Evolutionary conservation across 768 basidiomycete species (phyloP), one percentile per base, ranked within the genome.

Genomic region (Jaapia argillacea): DNA sequence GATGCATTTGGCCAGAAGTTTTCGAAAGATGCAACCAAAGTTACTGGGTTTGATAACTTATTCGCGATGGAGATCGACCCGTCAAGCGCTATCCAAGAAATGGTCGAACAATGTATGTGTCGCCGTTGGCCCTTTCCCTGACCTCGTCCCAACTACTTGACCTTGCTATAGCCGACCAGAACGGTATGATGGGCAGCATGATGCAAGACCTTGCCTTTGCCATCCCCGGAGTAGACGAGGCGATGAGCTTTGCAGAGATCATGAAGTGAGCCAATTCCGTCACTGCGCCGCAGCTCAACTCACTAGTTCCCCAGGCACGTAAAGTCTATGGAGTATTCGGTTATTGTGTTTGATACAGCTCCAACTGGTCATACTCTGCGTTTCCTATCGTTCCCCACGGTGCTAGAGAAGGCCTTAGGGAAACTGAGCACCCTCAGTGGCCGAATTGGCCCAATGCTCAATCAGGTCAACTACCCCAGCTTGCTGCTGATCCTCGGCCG

Each of bases 41-140:
- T 98, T 42, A 96, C 94, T 56, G 96, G 96, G 6, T 97, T 97
- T 54, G 80, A 87, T 47, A 99, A 99, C 67, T 76, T 99, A 36
- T 94, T 64, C 57, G 96, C 96, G 3, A 99, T 99, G 96, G 96
- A 99, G 65, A 99, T 99, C 60, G 96, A 99, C 65, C 96, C 96
- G 5, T 94, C 88, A 38, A 91, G 91, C 54, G 83, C 91, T 22
- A 87, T 99, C 50, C 94, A 98, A 63, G 94, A 98, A 67, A 97
- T 99, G 94, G 87, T 98, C 26, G 96, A 99, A 55, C 82, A 87
- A 58, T 93, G 93, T 96, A 54, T 41, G 78, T 61, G 13, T 41
- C 27, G 20, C 10, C 10, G 31, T 33, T n/a, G n/a, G n/a, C n/a
- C n/a, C n/a, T n/a, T n/a, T n/a, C n/a, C n/a, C n/a, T n/a, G n/a